These are phyloP conservation scores for Microsporum audouinii DNA, from an alignment of 2,329 filamentous ascomycete species.

Conservation along the genomic window DNA sequence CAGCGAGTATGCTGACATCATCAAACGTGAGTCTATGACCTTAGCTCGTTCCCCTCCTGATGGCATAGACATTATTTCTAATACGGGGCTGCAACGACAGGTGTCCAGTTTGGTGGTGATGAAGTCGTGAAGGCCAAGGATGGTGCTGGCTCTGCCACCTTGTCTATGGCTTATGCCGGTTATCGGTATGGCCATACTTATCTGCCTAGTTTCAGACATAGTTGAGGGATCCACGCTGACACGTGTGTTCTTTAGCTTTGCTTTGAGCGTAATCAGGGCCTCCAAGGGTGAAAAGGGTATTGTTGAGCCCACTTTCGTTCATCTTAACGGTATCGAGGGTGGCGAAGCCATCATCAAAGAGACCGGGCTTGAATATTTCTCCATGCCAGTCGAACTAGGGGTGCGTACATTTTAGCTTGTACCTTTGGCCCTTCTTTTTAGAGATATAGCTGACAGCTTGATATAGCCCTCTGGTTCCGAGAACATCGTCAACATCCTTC, in stretches of 20 bases:
- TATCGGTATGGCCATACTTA: constrained; percentile 52
- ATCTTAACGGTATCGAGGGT: constrained; percentile 78
- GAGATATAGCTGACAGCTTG: constrained; percentile 20
- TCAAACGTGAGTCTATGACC: constrained; percentile 54
- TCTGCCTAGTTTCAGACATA: constrained; percentile 9
- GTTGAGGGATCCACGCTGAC: constrained; percentile 14
- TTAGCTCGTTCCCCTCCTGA: background rate
- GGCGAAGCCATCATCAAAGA: constrained; percentile 76
- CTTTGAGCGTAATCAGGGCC: constrained; percentile 87
- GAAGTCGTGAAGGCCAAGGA: constrained; percentile 95
- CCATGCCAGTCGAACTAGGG: constrained; percentile 87
- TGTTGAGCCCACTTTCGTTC: constrained; percentile 89
- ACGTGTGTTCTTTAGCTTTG: constrained; percentile 50
- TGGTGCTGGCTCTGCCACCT: constrained; percentile 75
- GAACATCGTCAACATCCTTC: constrained; percentile 72
- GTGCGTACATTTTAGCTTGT: constrained; percentile 45
- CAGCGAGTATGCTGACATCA: constrained; percentile 80
- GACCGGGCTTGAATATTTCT: constrained; percentile 86
- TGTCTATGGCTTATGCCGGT: constrained; percentile 92
- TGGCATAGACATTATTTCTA: background rate
- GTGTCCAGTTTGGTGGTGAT: constrained; percentile 93
- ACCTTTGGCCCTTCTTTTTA: constrained; percentile 2
- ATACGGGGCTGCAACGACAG: constrained; percentile 24
- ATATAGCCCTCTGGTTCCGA: constrained; percentile 66
- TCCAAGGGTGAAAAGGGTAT: constrained; percentile 81